Base-by-base conservation (phyloP, 768 basidiomycete species). In the Leucocoprinus leucothites region DNA sequence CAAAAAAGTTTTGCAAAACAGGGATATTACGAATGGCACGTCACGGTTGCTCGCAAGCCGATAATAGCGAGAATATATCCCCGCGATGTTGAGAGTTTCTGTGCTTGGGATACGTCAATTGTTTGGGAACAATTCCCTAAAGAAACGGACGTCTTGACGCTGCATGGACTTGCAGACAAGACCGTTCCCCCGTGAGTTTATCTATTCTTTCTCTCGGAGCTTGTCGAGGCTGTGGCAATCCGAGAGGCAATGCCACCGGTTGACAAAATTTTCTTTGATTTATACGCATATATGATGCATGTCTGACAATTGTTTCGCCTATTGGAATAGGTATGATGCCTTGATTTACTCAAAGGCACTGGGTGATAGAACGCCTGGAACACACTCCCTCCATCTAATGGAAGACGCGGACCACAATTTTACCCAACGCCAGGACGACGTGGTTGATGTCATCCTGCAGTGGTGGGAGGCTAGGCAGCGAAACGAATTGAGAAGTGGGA, bases 341-440 rank as follows among this genome's bases (percentile, higher is more conserved):
- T 53, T 84, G 58, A 84, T 91, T 40, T 91, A 89, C 55, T 79
- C 85, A 1, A 74, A 79, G 14, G 81, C 81, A 1, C 74, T 89
- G 44, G 78, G 84, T 26, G 62, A 68, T 28, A 77, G 87, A 53
- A 61, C 61, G 13, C 80, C 84, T 19, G 91, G 89, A 45, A 89
- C 87, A 6, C 87, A 91, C 64, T 84, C 74, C 16, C 71, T 92
- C 22, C 79, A 85, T 63, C 71, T 87, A 22, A 70, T 90, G 36
- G 91, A 92, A 65, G 79, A 78, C 42, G 87, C 85, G 7, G 89
- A 91, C 70, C 91, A 92, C 64, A 92, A 91, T 68, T 87, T 85
- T 61, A 83, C 81, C 21, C 82, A 85, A 21, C 78, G 79, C 53
- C 80, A 82, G 58, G 86, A 88, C 52, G 81, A 88, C 48, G 76